phyloP scores from a whole-genome alignment of 2,329 filamentous ascomycete genomes.

The Trichoderma polysporum region DNA sequence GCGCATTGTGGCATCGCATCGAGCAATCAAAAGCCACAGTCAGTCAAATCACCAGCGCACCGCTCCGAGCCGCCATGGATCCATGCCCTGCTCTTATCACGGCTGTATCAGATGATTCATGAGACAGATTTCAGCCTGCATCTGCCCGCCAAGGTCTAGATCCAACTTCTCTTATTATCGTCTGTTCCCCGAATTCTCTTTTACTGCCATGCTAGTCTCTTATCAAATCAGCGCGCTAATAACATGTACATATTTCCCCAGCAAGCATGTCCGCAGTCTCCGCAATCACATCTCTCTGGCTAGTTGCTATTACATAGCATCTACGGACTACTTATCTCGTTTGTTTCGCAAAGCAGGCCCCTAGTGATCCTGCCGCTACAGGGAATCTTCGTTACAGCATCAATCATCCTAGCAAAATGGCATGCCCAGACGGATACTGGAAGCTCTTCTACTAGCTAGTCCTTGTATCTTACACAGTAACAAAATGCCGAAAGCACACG shows the following conservation, averaged over 20 bases:
- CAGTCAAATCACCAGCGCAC: not conserved
- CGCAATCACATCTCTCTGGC: constrained; percentile 12
- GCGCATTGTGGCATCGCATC: not conserved
- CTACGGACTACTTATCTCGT: not conserved
- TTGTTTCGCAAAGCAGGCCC: not conserved
- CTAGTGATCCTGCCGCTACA: not conserved
- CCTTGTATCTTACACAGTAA: not conserved
- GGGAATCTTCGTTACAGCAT: not conserved
- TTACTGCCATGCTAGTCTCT: not conserved
- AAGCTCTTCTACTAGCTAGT: not conserved
- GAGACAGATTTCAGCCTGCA: not conserved
- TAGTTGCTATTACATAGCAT: not conserved
- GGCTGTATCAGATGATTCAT: not conserved
- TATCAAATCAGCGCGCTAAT: constrained; percentile 1
- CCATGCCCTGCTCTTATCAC: not conserved
- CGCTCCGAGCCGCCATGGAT: not conserved
- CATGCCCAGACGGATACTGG: not conserved
- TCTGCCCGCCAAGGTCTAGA: not conserved
- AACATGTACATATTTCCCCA: not conserved
- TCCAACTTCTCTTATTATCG: not conserved
- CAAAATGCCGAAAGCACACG: not conserved
- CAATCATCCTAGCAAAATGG: not conserved
- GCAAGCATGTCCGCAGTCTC: not conserved
- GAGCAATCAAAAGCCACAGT: not conserved
- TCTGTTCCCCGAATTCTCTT: not conserved